Percentiles rank a stretch among this genome's conserved stretches.
Evolutionary conservation across 2,329 filamentous ascomycete genomes (phyloP).

Genomic region (Neoscytalidium dimidiatum): DNA sequence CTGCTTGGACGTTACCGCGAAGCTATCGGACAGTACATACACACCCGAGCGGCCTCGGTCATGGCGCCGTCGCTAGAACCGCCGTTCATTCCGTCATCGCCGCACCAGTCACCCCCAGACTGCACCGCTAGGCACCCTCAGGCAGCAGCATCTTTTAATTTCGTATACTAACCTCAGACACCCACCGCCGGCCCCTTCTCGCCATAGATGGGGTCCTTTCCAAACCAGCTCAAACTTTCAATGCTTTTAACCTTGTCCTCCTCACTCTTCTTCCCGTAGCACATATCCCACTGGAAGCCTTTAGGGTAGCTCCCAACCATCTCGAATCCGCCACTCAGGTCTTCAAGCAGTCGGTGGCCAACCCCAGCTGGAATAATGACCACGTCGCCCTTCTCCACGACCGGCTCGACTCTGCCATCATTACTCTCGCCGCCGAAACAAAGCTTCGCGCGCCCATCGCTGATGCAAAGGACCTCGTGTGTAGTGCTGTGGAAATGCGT

Average conservation of each 20-base stretch:
- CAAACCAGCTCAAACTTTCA: slow-evolving; percentile 56
- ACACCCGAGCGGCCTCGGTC: background rate
- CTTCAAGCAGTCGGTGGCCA: slow-evolving; percentile 62
- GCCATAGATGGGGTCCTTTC: slow-evolving; percentile 62
- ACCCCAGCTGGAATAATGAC: slow-evolving; percentile 68
- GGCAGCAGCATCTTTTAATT: background rate
- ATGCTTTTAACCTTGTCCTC: slow-evolving; percentile 55
- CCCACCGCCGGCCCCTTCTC: slow-evolving; percentile 54
- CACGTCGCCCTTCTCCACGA: slow-evolving; percentile 61
- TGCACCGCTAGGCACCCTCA: background rate
- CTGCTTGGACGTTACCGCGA: background rate
- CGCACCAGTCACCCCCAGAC: background rate
- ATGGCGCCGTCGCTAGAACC: background rate
- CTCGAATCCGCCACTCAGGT: slow-evolving; percentile 58
- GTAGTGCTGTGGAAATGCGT: slow-evolving; percentile 69
- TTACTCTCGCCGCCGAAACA: slow-evolving; percentile 70
- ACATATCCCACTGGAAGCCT: slow-evolving; percentile 68
- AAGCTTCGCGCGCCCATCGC: slow-evolving; percentile 58
- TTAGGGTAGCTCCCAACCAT: slow-evolving; percentile 69
- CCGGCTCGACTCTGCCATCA: slow-evolving; percentile 56
- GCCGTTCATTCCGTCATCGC: slow-evolving; percentile 5
- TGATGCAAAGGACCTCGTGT: slow-evolving; percentile 67
- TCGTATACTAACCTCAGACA: slow-evolving; percentile 27
- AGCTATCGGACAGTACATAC: too few species aligned
- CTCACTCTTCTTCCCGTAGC: slow-evolving; percentile 63